These are phyloP conservation scores for Hansenula lynferdii DNA, from an alignment of 1,139 yeast species.

Conservation along the genomic window DNA sequence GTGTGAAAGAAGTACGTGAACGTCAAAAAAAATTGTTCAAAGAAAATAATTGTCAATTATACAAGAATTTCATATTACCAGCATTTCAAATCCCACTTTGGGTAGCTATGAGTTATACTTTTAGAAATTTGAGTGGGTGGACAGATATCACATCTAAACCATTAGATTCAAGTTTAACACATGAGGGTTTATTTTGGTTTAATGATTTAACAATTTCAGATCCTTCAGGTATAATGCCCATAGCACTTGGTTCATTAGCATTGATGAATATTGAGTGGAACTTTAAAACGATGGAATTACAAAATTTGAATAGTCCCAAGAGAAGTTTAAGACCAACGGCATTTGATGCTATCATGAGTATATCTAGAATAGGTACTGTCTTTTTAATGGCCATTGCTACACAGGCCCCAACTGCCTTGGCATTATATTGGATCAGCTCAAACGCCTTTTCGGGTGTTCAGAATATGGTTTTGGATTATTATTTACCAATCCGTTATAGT, in stretches of 20 bases:
- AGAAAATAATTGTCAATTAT: slow-evolving; percentile 63
- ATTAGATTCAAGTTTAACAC: slow-evolving; percentile 47
- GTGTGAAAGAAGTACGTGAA: slow-evolving; percentile 73
- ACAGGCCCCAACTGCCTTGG: slow-evolving; percentile 80
- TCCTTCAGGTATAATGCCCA: slow-evolving; percentile 61
- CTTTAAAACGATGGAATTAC: slow-evolving; percentile 44
- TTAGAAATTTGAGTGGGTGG: slow-evolving; percentile 48
- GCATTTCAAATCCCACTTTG: slow-evolving; percentile 85
- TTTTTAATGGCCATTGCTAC: slow-evolving; percentile 80
- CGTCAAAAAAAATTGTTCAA: slow-evolving; percentile 68
- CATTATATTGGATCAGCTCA: slow-evolving; percentile 84
- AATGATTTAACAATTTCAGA: slow-evolving; percentile 57
- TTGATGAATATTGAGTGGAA: slow-evolving; percentile 80
- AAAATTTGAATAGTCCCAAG: slow-evolving; percentile 11
- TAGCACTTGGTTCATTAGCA: slow-evolving; percentile 64
- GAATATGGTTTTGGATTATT: slow-evolving; percentile 64
- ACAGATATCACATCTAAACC: slow-evolving; percentile 41
- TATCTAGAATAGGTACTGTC: slow-evolving; percentile 71
- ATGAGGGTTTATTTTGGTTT: slow-evolving; percentile 59
- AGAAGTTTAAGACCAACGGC: slow-evolving; percentile 46
- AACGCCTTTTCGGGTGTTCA: slow-evolving; percentile 72
- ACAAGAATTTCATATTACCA: slow-evolving; percentile 77
- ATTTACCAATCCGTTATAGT: slow-evolving; percentile 22
- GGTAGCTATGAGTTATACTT: slow-evolving; percentile 71
- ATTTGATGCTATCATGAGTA: slow-evolving; percentile 54